phyloP scores from a whole-genome alignment of 2,329 filamentous ascomycete genomes.

The Verticillium nonalfalfae region DNA sequence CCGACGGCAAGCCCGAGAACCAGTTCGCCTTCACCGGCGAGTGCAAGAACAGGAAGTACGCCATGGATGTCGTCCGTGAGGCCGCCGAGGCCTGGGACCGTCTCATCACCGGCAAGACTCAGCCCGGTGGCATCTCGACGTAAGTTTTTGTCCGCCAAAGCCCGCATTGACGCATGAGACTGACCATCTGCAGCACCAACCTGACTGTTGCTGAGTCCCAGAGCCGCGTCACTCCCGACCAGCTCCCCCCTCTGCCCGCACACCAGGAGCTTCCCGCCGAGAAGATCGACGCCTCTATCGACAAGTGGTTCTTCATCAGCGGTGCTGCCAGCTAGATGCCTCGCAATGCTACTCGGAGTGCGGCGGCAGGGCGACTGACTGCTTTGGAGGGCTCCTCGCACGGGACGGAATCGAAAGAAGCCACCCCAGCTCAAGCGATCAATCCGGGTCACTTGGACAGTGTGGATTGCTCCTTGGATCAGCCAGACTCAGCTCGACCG shows the following conservation, averaged over 20 bases:
- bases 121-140: slow-evolving; percentile 72
- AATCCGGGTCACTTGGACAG: neutral
- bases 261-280: slow-evolving; percentile 76
- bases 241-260: slow-evolving; percentile 70
- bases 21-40: slow-evolving; percentile 99
- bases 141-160: slow-evolving; percentile 41
- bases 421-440: neutral
- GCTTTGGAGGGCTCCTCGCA: neutral
- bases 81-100: slow-evolving; percentile 96
- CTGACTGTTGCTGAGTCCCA: slow-evolving; percentile 66
- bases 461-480: neutral
- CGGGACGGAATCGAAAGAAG: neutral
- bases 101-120: slow-evolving; percentile 85
- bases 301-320: slow-evolving; percentile 99
- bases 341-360: neutral
- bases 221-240: slow-evolving; percentile 61
- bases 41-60: slow-evolving; percentile 99
- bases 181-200: slow-evolving; percentile 63
- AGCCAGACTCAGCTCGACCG: neutral
- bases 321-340: slow-evolving; percentile 63
- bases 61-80: slow-evolving; percentile 91
- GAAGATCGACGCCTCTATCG: slow-evolving; percentile 91
- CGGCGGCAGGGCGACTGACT: neutral
- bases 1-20: slow-evolving; percentile 99
- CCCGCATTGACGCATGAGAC: slow-evolving; percentile 7